Conservation (phyloP, 2,329 filamentous ascomycete species). For the Geosmithia putterillii region DNA sequence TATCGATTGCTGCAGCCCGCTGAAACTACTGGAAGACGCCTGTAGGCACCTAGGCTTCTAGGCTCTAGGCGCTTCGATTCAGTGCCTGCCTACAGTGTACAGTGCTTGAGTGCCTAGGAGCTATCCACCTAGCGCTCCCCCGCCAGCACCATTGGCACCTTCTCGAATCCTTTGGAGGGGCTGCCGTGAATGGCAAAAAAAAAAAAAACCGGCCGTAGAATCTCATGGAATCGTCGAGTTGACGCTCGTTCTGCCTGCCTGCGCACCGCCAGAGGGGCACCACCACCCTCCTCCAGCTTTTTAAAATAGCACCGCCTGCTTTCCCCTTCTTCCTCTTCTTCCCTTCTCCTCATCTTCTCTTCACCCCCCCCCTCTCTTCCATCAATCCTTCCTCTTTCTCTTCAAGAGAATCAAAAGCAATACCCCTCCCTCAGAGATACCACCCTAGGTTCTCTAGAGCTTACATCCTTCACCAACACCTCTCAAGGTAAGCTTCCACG, state of each 20-base stretch:
- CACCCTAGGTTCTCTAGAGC: conserved; percentile 1
- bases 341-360: conserved; percentile 5
- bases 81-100: no score
- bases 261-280: conserved; percentile 8
- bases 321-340: conserved; percentile 7
- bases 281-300: conserved; percentile 12
- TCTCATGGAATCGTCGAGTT: conserved; percentile 29
- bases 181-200: not conserved
- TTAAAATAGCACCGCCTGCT: conserved; percentile 13
- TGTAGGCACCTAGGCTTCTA: not conserved
- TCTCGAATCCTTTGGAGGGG: conserved; percentile 1
- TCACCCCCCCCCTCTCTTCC: conserved; percentile 8
- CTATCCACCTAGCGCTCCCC: no score
- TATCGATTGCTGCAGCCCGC: not conserved
- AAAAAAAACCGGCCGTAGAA: conserved; percentile 20
- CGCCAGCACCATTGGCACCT: no score
- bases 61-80: not conserved
- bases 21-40: not conserved
- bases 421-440: conserved; percentile 6
- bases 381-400: conserved; percentile 6
- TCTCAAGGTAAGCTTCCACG: conserved; percentile 10
- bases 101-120: no score
- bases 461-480: conserved; percentile 7
- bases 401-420: conserved; percentile 9
- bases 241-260: no score